These are phyloP conservation scores for Cyberlindnera bimundalis DNA, from an alignment of 805 yeast genomes.

Conservation along the genomic window DNA sequence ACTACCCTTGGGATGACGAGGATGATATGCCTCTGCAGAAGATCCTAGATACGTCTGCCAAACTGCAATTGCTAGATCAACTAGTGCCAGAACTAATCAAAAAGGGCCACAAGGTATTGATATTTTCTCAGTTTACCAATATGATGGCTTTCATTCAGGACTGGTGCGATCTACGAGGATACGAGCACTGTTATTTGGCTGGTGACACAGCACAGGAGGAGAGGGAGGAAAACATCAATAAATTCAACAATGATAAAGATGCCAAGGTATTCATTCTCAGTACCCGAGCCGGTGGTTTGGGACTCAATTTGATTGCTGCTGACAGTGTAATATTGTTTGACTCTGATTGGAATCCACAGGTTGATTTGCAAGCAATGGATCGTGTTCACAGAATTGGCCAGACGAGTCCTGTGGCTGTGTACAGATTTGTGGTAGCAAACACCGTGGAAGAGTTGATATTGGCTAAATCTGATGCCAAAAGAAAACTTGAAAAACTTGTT, in stretches of 20 bases:
- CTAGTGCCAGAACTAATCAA: constrained; percentile 49
- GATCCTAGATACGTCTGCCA: constrained; percentile 61
- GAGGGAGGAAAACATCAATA: constrained; percentile 59
- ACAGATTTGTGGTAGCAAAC: constrained; percentile 69
- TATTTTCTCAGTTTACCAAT: constrained; percentile 83
- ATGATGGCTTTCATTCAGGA: constrained; percentile 81
- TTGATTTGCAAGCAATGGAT: constrained; percentile 94
- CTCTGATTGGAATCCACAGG: constrained; percentile 97
- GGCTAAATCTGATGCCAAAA: constrained; percentile 74
- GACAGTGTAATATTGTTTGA: constrained; percentile 90
- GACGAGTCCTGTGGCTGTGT: constrained; percentile 73
- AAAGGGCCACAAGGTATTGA: constrained; percentile 63
- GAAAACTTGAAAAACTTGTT: constrained; percentile 73
- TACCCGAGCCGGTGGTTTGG: constrained; percentile 94
- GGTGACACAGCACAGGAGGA: constrained; percentile 68
- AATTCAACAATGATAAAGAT: constrained; percentile 36
- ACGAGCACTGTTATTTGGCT: constrained; percentile 61
- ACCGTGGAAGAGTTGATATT: constrained; percentile 84
- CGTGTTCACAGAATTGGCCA: constrained; percentile 95
- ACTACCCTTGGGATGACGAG: constrained; percentile 65
- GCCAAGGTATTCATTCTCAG: constrained; percentile 66
- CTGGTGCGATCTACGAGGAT: constrained; percentile 52
- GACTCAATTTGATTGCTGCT: constrained; percentile 80
- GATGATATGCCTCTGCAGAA: constrained; percentile 36
- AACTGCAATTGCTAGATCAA: constrained; percentile 66